Base-by-base conservation (phyloP, 768 basidiomycete genomes). In the Nidularia pulvinata region DNA sequence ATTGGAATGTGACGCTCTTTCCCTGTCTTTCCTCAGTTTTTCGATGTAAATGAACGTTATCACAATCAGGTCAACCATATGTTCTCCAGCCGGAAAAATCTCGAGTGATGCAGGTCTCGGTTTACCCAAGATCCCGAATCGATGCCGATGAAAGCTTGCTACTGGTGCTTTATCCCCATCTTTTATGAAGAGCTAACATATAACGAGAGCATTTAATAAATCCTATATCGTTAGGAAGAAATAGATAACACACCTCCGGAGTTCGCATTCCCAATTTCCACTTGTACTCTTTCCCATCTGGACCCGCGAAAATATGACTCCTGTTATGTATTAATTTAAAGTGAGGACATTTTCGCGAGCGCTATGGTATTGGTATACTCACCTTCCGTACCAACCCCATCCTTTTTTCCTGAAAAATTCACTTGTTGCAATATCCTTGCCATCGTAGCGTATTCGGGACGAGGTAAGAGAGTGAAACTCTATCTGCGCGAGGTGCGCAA, bases 401-500 rank as follows among this genome's bases (percentile, higher is more conserved):
- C 60, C 62, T 6, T 52, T 54, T 52, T 60, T 68, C 39, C 57
- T 53, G 48, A 69, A 64, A 46, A 67, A 72, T 0, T 58, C 53
- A 25, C 55, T 55, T 2, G 68, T 62, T n/a, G 59, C 49, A 45
- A 68, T 53, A 14, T 64, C 65, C 11, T 54, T 43, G 2, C 63
- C 70, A 5, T 63, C 55, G 33, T 70, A 66, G 1, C 60, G 61
- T 34, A 77, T 57, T 32, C 55, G 64, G 4, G 70, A 65, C 0
- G 71, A 63, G 13, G 59, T 59, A 4, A 72, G 33, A 0, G 60
- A 1, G n/a, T 59, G 64, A 67, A 71, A 74, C 10, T 73, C 64
- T 1, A 77, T 72, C 49, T 65, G 55, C 6, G 65, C 76, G 4
- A 76, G 59, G 2, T 49, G 51, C 0, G 61, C 63, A 51, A 71